These are phyloP conservation scores for Geranomyces variabilis DNA, from an alignment of 192 early-diverging fungal genomes.

Conservation along the genomic window DNA sequence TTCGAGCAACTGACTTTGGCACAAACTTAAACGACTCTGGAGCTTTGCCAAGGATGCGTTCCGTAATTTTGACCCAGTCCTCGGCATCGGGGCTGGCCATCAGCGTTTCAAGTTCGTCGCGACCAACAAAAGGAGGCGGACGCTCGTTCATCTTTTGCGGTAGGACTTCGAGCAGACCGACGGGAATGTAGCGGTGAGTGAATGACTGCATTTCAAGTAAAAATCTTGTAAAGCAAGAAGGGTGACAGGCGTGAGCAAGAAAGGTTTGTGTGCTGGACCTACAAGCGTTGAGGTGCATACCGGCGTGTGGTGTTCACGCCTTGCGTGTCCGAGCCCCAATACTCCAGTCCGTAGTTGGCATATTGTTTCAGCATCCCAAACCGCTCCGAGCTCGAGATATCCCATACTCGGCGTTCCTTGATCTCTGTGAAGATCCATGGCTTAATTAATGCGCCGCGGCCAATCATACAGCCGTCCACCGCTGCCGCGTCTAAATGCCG, in stretches of 20 bases:
- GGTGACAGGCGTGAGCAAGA: no score
- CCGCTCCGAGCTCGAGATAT: slow-evolving; percentile 87
- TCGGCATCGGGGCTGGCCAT: slow-evolving; percentile 77
- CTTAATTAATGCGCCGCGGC: slow-evolving; percentile 90
- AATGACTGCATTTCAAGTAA: slow-evolving; percentile 59
- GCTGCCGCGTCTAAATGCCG: slow-evolving; percentile 55
- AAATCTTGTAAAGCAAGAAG: slow-evolving; percentile 40
- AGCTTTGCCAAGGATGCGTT: slow-evolving; percentile 88
- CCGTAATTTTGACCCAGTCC: slow-evolving; percentile 94
- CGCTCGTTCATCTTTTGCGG: slow-evolving; percentile 93
- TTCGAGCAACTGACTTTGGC: slow-evolving; percentile 65
- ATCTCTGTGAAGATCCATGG: slow-evolving; percentile 98
- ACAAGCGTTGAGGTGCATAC: no score
- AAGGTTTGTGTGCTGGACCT: no score
- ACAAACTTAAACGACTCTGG: slow-evolving; percentile 86
- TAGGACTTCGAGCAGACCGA: slow-evolving; percentile 87
- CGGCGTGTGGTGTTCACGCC: slow-evolving; percentile 81
- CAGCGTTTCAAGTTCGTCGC: slow-evolving; percentile 92
- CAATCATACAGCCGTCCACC: slow-evolving; percentile 87
- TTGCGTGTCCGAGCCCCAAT: slow-evolving; percentile 90
- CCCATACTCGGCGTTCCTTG: slow-evolving; percentile 81
- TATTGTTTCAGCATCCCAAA: slow-evolving; percentile 87
- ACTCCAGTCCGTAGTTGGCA: slow-evolving; percentile 85
- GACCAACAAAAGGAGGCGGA: slow-evolving; percentile 80
- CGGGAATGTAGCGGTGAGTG: slow-evolving; percentile 80